Evolutionary conservation across 192 early-diverging fungal species (phyloP), one percentile per base, ranked within the genome.

Genomic region (Podila horticola): DNA sequence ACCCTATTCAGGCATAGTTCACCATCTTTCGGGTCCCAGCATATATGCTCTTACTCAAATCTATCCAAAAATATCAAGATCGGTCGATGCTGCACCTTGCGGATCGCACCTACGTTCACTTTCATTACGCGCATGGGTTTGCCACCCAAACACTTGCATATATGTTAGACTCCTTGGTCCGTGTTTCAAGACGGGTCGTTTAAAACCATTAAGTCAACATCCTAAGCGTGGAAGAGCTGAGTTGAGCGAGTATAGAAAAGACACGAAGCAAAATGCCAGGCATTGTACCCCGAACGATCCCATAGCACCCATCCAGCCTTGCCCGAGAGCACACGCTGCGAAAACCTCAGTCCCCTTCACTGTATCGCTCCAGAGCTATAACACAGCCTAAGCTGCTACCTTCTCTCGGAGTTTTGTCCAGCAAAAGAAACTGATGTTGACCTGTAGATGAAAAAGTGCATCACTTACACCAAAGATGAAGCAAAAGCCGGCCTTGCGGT

Each of bases 141-240:
- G 73, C 75, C 74, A 88, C 86, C 82, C 88, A 89, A 88, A 89
- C 82, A 93, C 90, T 90, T 83, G 92, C 91, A 92, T 85, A 75
- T 77, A 89, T 92, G 90, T 90, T 91, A 90, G 90, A 92, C 91
- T 92, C 90, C 92, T 92, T 92, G 90, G 90, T 92, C 91, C 89
- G 89, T 91, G 91, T 92, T 92, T 91, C 88, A 91, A 91, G 88
- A 91, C 89, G 90, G 92, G 89, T 91, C 88, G 88, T 84, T 90
- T 91, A 85, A 77, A 84, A 77, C 76, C 86, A 89, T 87, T 88
- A 87, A 77, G 87, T 82, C 88, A 91, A 84, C 86, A 84, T 84
- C 87, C 87, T 86, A 82, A 85, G 69, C 66, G 58, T 75, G 70
- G 83, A 74, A 74, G 73, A 74, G 73, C 60, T 34, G 58, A 74